phyloP scores from a whole-genome alignment of 2,329 filamentous ascomycete genomes.

The Alternaria novae-zelandiae region DNA sequence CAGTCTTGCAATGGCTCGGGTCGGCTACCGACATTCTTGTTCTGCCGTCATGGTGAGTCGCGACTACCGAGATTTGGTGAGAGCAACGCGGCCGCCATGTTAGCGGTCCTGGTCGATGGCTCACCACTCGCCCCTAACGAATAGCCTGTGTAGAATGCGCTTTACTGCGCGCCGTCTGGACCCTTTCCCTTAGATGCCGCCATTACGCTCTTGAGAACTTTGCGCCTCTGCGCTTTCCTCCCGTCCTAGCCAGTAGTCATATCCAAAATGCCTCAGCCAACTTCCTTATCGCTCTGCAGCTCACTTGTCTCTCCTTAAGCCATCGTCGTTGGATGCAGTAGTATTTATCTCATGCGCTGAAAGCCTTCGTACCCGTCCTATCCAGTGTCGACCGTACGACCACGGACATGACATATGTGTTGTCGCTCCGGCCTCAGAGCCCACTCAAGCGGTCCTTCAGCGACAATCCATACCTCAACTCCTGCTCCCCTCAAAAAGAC shows the following conservation, averaged over 20 bases:
- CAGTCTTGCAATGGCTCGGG: background rate
- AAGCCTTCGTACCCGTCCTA: slow-evolving; percentile 26
- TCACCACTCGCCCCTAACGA: slow-evolving; percentile 6
- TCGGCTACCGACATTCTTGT: background rate
- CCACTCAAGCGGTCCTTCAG: slow-evolving; percentile 52
- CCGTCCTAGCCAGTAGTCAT: slow-evolving; percentile 10
- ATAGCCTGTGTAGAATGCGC: slow-evolving; percentile 12
- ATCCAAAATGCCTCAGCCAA: slow-evolving; percentile 14
- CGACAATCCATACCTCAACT: slow-evolving; percentile 47
- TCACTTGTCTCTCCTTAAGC: slow-evolving; percentile 36
- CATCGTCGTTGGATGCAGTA: slow-evolving; percentile 38
- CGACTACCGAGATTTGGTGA: slow-evolving; percentile 10
- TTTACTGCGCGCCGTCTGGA: slow-evolving; percentile 19
- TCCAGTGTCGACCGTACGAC: slow-evolving; percentile 27
- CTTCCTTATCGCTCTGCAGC: slow-evolving; percentile 17
- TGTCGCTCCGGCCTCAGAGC: slow-evolving; percentile 48
- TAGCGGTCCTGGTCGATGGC: slow-evolving; percentile 3
- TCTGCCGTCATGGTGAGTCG: slow-evolving; percentile 12
- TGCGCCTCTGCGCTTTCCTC: slow-evolving; percentile 31
- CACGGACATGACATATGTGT: slow-evolving; percentile 47
- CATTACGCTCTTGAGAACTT: slow-evolving; percentile 2
- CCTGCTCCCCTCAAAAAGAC: slow-evolving; percentile 42
- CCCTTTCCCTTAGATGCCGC: slow-evolving; percentile 25
- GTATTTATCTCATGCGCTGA: slow-evolving; percentile 48
- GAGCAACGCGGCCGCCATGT: slow-evolving; percentile 15